Evolutionary conservation across 2,329 filamentous ascomycete species (phyloP), one percentile per base, ranked within the genome.

Genomic region (Cytospora schulzeri): DNA sequence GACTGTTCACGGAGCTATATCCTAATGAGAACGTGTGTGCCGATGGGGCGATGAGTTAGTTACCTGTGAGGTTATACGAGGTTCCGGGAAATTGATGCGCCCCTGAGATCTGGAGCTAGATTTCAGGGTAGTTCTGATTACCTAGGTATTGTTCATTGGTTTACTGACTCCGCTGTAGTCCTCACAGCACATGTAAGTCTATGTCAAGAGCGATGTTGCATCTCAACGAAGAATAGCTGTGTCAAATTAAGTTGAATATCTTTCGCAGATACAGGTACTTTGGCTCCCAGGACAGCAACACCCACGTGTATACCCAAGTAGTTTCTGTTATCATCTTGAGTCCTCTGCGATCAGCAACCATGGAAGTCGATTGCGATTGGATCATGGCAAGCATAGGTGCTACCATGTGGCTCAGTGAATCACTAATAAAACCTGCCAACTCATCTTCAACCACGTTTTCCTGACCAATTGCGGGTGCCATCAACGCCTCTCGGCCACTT

Each of bases 401-500:
- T 48, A 48, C 45, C n/a, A 48, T 48, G 45, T 48, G 45, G 45
- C 38, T 48, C n/a, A n/a, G 45, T 48, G n/a, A 48, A 14, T 8
- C 19, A 48, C n/a, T 9, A 24, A 48, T 48, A 48, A 22, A 24
- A 48, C 45, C n/a, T 48, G 45, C 45, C 45, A 24, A 48, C 45
- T 48, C 45, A 48, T 48, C 45, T 48, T 48, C 45, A 48, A 48
- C 45, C 45, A 48, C 45, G 45, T 48, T 48, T 48, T 48, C 4
- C n/a, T 48, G 45, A 48, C 45, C 45, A 48, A 48, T 48, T 48
- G 45, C 45, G 45, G 45, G n/a, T 22, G 8, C n/a, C 45, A 7
- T 48, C n/a, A 22, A 48, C 45, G 45, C 45, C 45, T 48, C 45
- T 48, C 45, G 45, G 45, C 45, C 45, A 14, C 22, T 24, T 48